Evolutionary conservation across 1,284 basidiomycete species (phyloP), one percentile per base, ranked within the genome.

Genomic region (Pseudozyma thailandica): DNA sequence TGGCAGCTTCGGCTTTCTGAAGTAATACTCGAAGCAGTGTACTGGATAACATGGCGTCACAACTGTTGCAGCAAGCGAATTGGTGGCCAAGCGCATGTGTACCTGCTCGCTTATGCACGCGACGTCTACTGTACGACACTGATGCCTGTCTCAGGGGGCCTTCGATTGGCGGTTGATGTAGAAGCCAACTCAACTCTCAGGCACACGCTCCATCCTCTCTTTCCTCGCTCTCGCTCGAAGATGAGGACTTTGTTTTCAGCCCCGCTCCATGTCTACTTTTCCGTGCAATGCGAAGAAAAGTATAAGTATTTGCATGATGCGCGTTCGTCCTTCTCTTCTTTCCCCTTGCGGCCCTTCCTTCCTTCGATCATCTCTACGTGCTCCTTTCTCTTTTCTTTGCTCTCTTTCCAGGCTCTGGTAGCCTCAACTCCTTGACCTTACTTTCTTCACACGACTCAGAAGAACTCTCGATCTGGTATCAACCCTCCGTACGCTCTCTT

Each of bases 341-440:
- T 37, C 10, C 41, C 54, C 21, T 58, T 47, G 55, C 62, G 55
- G 62, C 50, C 50, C 28, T 37, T 47, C 39, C 37, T 28, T 43
- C 31, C 18, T 21, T 37, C 30, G 45, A 12, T 49, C 21, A 20
- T 55, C 15, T 37, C n/a, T 50, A 25, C 21, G 48, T 54, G 39
- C 53, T 62, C 50, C 50, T 35, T 23, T 63, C 44, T 21, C n/a
- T 30, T 48, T 21, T 44, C 16, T 41, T 23, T 31, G 21, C 18
- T 39, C 33, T 50, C 46, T 50, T 33, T 33, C 25, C 28, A 59
- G 63, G 63, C 63, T 65, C 63, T 65, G 63, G 63, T 59, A 65
- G 63, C 56, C 63, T 59, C 37, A 4, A 42, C 15, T 10, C 7
- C 27, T 28, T 16, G 26, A 5, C 23, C 30, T 37, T 20, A n/a